phyloP scores from a whole-genome alignment of 208 protist genomes.

The Leishmania tropica region DNA sequence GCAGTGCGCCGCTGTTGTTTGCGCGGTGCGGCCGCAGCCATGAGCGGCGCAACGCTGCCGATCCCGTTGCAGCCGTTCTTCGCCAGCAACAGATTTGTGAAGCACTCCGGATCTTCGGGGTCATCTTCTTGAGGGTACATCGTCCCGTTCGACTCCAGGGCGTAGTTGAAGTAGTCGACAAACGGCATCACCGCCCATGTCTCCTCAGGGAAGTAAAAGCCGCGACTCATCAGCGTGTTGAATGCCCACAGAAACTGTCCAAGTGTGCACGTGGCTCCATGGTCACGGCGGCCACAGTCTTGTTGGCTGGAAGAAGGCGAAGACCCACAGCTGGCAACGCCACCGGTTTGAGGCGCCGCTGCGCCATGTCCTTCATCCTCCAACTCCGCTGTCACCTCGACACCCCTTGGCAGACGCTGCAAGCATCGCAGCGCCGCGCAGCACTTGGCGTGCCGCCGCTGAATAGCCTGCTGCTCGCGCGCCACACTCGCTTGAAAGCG shows the following conservation, averaged over 20 bases:
- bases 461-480: conserved; percentile 45
- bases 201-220: conserved; percentile 78
- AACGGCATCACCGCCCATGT: conserved; percentile 93
- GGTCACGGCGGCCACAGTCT: not conserved
- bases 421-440: conserved; percentile 39
- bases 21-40: not conserved
- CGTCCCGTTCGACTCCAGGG: conserved; percentile 62
- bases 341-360: not conserved
- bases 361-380: too few species aligned
- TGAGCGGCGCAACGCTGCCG: not conserved
- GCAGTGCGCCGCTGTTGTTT: conserved; percentile 14
- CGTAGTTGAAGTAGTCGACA: conserved; percentile 94
- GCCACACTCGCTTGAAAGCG: conserved; percentile 48
- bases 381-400: conserved; percentile 5
- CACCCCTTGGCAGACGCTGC: conserved; percentile 10
- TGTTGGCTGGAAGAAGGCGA: not conserved
- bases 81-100: conserved; percentile 15
- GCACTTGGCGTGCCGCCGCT: conserved; percentile 46
- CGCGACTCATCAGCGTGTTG: conserved; percentile 88
- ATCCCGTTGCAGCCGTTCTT: not conserved
- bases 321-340: too few species aligned
- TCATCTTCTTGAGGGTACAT: conserved; percentile 43
- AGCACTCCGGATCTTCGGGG: conserved; percentile 11
- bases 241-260: conserved; percentile 81
- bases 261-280: conserved; percentile 32